phyloP scores from a whole-genome alignment of 768 basidiomycete genomes.

The Kondoa subrosea region DNA sequence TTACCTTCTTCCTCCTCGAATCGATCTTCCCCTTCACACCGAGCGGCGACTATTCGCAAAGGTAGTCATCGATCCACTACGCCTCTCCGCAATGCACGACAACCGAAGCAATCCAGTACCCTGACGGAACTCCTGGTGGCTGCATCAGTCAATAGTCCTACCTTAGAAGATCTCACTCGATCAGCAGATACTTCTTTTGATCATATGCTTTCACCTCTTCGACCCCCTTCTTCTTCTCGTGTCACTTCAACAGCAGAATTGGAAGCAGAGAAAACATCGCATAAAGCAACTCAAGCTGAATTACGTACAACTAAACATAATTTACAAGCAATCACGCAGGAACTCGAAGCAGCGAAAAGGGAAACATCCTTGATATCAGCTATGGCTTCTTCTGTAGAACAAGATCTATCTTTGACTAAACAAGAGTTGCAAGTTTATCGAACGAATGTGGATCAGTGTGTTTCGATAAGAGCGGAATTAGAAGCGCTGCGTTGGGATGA shows the following conservation, averaged over 20 bases:
- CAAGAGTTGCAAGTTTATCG: neutral
- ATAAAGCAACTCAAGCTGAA: neutral
- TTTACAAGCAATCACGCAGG: neutral
- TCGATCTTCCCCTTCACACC: neutral
- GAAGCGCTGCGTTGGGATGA: neutral
- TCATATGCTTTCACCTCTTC: neutral
- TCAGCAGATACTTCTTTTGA: neutral
- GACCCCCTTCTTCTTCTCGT: neutral
- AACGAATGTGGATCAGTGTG: neutral
- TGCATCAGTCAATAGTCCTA: neutral
- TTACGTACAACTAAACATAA: neutral
- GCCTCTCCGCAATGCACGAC: neutral
- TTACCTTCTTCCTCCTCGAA: neutral
- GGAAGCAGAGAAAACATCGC: neutral
- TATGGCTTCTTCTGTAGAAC: neutral
- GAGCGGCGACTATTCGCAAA: neutral
- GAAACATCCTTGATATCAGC: neutral
- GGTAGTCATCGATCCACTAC: neutral
- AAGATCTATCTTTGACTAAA: neutral
- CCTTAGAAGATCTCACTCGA: neutral
- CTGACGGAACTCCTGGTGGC: neutral
- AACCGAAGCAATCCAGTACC: neutral
- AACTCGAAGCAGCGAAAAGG: neutral
- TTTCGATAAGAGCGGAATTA: neutral
- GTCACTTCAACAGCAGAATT: neutral